Evolutionary conservation across 2,329 filamentous ascomycete genomes (phyloP).

Genomic region (Botryotinia convoluta): DNA sequence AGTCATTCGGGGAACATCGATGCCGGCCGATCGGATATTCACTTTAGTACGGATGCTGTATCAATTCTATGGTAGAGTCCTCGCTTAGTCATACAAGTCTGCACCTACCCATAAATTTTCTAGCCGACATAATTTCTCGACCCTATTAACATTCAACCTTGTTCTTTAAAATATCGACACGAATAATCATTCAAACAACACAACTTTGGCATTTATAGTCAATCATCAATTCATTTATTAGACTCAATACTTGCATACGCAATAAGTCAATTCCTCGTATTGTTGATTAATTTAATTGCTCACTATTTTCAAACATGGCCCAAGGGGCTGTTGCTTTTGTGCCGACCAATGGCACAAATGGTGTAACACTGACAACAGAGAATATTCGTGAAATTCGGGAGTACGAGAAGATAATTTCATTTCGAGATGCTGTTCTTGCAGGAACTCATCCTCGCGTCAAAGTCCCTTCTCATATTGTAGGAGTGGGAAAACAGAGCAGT

Average conservation of each 20-base stretch:
- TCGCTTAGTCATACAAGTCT: slow-evolving; percentile 2
- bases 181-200: slow-evolving; percentile 11
- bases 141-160: neutral
- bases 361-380: slow-evolving; percentile 43
- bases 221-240: slow-evolving; percentile 5
- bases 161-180: neutral
- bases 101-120: neutral
- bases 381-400: slow-evolving; percentile 60
- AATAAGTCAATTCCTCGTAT: slow-evolving; percentile 18
- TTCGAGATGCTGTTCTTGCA: slow-evolving; percentile 77
- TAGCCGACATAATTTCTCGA: slow-evolving; percentile 17
- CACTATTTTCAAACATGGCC: slow-evolving; percentile 34
- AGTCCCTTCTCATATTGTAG: slow-evolving; percentile 45
- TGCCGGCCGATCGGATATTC: neutral
- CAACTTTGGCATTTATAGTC: slow-evolving; percentile 2
- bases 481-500: slow-evolving; percentile 33
- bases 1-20: slow-evolving; percentile 3
- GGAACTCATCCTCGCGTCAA: slow-evolving; percentile 69
- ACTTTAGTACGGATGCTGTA: neutral
- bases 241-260: slow-evolving; percentile 8
- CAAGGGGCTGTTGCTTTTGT: slow-evolving; percentile 41
- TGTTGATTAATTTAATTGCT: slow-evolving; percentile 27
- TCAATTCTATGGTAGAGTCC: neutral
- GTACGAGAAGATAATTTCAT: slow-evolving; percentile 76
- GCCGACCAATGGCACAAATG: slow-evolving; percentile 34